Base-by-base conservation (phyloP, 75 land plant genomes). In the Sequoiadendron giganteum region DNA sequence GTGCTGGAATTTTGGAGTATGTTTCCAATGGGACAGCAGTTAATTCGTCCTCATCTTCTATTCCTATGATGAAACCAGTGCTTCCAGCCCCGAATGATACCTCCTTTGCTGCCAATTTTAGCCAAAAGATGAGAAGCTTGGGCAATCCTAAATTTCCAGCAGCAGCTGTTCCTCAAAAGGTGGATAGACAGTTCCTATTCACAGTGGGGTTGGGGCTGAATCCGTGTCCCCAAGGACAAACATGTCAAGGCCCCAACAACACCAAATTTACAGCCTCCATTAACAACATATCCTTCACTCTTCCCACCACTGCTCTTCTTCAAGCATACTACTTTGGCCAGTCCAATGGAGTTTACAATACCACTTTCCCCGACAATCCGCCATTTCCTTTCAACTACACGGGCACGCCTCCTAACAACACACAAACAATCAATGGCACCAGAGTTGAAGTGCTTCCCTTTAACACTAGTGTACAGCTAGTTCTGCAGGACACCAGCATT, bases 201-300 rank as follows among this genome's bases (percentile, higher is more conserved):
- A 90, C 94, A 0, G 90, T 94, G 8, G 95, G 94, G 36, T 87
- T 93, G 11, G 93, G 91, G 25, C 40, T 85, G 1, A 79, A 16
- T 73, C 92, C 93, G 3, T 93, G 94, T 87, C 61, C 81, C 8
- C 32, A 85, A 28, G 89, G 90, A 88, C 87, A 87, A 76, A 86
- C 89, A 5, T 94, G 95, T 84, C 91, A 89, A 68, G 94, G 95
- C 18, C 90, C 91, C n/a, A 90, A 90, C 84, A 85, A 83, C 54
- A 87, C 91, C 8, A 91, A 78, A 86, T 86, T 92, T 9, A 38
- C 89, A 15, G 94, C 94, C 16, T 48, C 89, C 0, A 56, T 94
- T 49, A 94, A 94, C 90, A 94, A 94, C 58, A 86, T 92, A 34
- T 91, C 93, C 8, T 92, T 94, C 70, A 87, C 85, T 72, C 91